phyloP scores from a whole-genome alignment of 2,329 filamentous ascomycete genomes.

The Arthrobotrys megalospora region DNA sequence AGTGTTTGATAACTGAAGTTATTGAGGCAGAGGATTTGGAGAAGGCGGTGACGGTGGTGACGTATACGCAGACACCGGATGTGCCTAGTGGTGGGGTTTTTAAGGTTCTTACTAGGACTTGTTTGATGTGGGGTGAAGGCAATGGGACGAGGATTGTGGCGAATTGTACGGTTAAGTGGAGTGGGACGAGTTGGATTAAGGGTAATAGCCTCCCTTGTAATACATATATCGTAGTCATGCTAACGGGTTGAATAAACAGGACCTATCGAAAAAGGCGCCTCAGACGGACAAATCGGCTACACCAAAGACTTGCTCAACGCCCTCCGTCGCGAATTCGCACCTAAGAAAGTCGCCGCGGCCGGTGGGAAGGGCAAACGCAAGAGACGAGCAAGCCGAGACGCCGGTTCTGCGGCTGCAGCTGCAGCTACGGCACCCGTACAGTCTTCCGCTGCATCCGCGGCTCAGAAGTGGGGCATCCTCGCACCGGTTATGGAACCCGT shows the following conservation, averaged over 20 bases:
- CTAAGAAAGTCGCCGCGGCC: slow-evolving; percentile 72
- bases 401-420: slow-evolving; percentile 69
- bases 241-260: slow-evolving; percentile 71
- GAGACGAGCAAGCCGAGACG: slow-evolving; percentile 73
- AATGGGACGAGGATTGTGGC: slow-evolving; percentile 81
- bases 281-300: slow-evolving; percentile 87
- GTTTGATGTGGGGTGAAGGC: slow-evolving; percentile 82
- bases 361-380: slow-evolving; percentile 64
- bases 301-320: slow-evolving; percentile 83
- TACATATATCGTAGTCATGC: slow-evolving; percentile 26
- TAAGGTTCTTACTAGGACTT: slow-evolving; percentile 92
- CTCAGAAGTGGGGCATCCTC: slow-evolving; percentile 64
- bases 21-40: slow-evolving; percentile 90
- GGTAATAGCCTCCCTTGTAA: slow-evolving; percentile 71
- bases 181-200: slow-evolving; percentile 97
- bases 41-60: slow-evolving; percentile 84
- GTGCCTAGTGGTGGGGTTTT: slow-evolving; percentile 96
- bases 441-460: slow-evolving; percentile 60
- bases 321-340: slow-evolving; percentile 80
- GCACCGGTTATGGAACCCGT: slow-evolving; percentile 63
- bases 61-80: slow-evolving; percentile 90
- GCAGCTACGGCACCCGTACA: slow-evolving; percentile 66
- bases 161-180: slow-evolving; percentile 95
- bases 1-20: slow-evolving; percentile 88
- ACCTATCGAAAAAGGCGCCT: slow-evolving; percentile 95